Evolutionary conservation across 495 filamentous ascomycete genomes (phyloP).

Genomic region (Penicillium manginii): DNA sequence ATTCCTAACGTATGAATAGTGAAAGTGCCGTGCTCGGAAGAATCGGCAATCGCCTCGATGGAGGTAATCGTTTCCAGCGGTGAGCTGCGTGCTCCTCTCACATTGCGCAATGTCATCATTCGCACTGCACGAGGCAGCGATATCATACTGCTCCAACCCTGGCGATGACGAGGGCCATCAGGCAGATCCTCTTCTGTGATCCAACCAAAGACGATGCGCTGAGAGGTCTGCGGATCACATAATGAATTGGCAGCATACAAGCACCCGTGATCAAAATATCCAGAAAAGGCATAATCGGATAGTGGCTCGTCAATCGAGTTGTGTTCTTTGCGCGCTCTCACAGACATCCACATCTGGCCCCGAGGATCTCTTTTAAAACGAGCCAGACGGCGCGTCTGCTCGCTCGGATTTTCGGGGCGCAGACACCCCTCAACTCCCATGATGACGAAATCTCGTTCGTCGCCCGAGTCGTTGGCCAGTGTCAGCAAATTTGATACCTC

Average conservation of each 20-base stretch:
- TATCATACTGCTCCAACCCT: slow-evolving; percentile 47
- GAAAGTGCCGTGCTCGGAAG: slow-evolving; percentile 18
- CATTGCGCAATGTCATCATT: slow-evolving; percentile 30
- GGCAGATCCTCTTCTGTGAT: slow-evolving; percentile 45
- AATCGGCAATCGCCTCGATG: slow-evolving; percentile 27
- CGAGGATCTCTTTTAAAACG: slow-evolving; percentile 29
- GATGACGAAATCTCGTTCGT: slow-evolving; percentile 48
- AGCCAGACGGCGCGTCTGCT: slow-evolving; percentile 11
- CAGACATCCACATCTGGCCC: slow-evolving; percentile 41
- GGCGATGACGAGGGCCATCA: slow-evolving; percentile 36
- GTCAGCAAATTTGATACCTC: slow-evolving; percentile 58
- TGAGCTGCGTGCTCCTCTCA: slow-evolving; percentile 36
- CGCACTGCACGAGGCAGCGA: slow-evolving; percentile 36
- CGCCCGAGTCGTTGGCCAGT: slow-evolving; percentile 38
- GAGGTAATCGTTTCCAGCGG: slow-evolving; percentile 37
- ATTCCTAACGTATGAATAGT: slow-evolving; percentile 43
- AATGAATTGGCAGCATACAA: slow-evolving; percentile 46
- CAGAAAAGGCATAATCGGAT: slow-evolving; percentile 31
- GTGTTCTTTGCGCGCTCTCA: slow-evolving; percentile 17
- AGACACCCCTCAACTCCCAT: slow-evolving; percentile 55
- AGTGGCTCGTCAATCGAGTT: slow-evolving; percentile 14
- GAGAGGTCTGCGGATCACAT: slow-evolving; percentile 36
- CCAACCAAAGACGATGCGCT: slow-evolving; percentile 40
- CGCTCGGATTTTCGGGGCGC: slow-evolving; percentile 7
- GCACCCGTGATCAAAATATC: slow-evolving; percentile 43